Percentiles rank a stretch among this genome's conserved stretches.
Conservation (phyloP, 345 rosid species). For the Gossypium raimondii region DNA sequence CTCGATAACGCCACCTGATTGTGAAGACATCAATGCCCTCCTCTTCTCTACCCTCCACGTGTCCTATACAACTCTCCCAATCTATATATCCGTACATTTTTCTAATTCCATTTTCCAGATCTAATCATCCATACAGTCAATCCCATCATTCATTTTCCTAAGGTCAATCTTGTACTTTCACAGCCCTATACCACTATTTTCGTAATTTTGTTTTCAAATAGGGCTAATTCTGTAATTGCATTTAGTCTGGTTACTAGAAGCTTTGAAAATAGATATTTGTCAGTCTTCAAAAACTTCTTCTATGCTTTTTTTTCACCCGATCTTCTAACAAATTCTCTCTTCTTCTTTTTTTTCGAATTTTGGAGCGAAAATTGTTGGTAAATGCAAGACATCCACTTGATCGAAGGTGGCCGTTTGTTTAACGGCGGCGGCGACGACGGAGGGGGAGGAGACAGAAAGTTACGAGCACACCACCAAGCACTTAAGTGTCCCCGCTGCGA, state of each 20-base stretch:
- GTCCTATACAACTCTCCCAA: conserved; percentile 24
- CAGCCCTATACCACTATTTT: not conserved
- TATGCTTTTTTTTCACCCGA: not conserved
- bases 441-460: conserved; percentile 66
- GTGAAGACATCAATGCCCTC: conserved; percentile 42
- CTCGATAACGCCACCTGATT: conserved; percentile 39
- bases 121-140: not conserved
- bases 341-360: not conserved
- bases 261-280: conserved; percentile 36
- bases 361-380: conserved; percentile 2
- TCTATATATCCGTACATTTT: conserved; percentile 18
- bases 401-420: conserved; percentile 39
- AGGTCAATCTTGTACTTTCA: conserved; percentile 15
- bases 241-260: conserved; percentile 11
- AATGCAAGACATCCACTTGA: conserved; percentile 62
- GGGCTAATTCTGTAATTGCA: conserved; percentile 21
- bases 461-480: conserved; percentile 63
- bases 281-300: conserved; percentile 22
- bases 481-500: conserved; percentile 94
- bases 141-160: not conserved
- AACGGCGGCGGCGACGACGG: conserved; percentile 27
- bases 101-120: not conserved
- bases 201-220: not conserved
- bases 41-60: conserved; percentile 42
- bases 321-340: not conserved